Evolutionary conservation across 495 filamentous ascomycete species (phyloP).

Genomic region (Hypoxylon perforatum): DNA sequence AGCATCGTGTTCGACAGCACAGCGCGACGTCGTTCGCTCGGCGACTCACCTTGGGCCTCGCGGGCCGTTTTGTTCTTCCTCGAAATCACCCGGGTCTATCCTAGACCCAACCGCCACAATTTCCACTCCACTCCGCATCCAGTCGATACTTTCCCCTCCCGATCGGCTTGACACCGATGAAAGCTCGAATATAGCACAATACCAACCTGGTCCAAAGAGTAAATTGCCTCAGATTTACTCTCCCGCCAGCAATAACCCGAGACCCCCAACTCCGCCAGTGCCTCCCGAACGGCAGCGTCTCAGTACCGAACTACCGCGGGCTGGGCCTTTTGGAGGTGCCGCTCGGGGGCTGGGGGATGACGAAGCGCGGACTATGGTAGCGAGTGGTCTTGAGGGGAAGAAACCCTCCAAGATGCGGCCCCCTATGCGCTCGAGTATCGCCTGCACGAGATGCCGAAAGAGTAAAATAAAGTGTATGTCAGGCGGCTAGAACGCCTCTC

Average conservation of each 20-base stretch:
- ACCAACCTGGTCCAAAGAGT: conserved; percentile 48
- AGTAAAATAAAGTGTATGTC: conserved; percentile 78
- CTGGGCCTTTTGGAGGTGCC: conserved; percentile 29
- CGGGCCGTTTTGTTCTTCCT: conserved; percentile 23
- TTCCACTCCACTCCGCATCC: conserved; percentile 60
- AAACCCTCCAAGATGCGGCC: conserved; percentile 61
- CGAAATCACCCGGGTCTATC: conserved; percentile 34
- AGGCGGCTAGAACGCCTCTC: background rate
- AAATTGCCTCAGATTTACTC: conserved; percentile 52
- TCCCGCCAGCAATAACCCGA: conserved; percentile 34
- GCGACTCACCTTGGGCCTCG: conserved; percentile 26
- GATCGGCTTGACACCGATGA: conserved; percentile 55
- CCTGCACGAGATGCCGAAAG: conserved; percentile 80
- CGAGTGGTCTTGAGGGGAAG: conserved; percentile 52
- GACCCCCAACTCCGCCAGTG: conserved; percentile 27
- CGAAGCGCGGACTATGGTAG: conserved; percentile 41
- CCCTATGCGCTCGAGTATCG: conserved; percentile 82
- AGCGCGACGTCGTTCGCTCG: conserved; percentile 29
- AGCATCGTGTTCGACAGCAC: conserved; percentile 28
- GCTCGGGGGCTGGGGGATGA: conserved; percentile 36
- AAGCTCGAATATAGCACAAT: conserved; percentile 42
- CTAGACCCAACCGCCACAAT: conserved; percentile 59
- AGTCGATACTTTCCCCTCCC: conserved; percentile 60
- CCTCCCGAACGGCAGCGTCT: conserved; percentile 23
- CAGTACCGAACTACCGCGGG: conserved; percentile 28